phyloP scores from a whole-genome alignment of 164 flowering plant species.

The Berberis vulgaris region DNA sequence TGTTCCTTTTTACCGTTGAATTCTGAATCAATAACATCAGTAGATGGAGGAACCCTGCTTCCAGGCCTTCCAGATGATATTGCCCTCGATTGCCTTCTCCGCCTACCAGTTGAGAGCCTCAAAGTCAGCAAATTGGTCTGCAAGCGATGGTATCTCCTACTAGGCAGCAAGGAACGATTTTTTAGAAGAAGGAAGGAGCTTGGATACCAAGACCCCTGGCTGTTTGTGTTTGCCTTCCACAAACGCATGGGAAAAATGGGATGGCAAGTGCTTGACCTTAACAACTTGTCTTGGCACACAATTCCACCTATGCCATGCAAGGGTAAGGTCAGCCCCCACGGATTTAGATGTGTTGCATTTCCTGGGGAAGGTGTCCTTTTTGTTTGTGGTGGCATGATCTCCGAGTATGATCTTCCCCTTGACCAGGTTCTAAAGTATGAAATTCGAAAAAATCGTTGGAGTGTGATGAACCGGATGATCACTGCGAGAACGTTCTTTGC shows the following conservation, averaged over 20 bases:
- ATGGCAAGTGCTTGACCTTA: slow-evolving; percentile 58
- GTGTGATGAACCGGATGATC: slow-evolving; percentile 48
- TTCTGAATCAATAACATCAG: slow-evolving; percentile 34
- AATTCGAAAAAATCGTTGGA: slow-evolving; percentile 53
- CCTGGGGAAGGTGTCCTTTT: slow-evolving; percentile 42
- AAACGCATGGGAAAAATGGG: slow-evolving; percentile 43
- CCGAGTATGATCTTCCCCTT: slow-evolving; percentile 48
- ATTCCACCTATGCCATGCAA: slow-evolving; percentile 65
- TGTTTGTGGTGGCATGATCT: slow-evolving; percentile 49
- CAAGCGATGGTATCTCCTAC: slow-evolving; percentile 61
- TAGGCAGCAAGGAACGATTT: slow-evolving; percentile 58
- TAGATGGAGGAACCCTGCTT: slow-evolving; percentile 41
- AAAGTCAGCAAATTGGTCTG: slow-evolving; percentile 50
- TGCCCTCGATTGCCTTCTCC: slow-evolving; percentile 73
- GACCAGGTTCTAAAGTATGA: slow-evolving; percentile 51
- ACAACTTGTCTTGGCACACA: slow-evolving; percentile 45
- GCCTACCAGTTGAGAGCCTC: slow-evolving; percentile 64
- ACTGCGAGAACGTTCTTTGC: slow-evolving; percentile 58
- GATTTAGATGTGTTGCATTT: slow-evolving; percentile 37
- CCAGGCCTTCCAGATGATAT: slow-evolving; percentile 93
- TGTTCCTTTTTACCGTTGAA: slow-evolving; percentile 21
- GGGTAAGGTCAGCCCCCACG: slow-evolving; percentile 42
- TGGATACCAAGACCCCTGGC: slow-evolving; percentile 60
- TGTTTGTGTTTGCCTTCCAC: slow-evolving; percentile 48
- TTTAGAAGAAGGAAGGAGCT: slow-evolving; percentile 53